Evolutionary conservation across 176 grass and related monocot genomes (phyloP).

Genomic region (Avena eriantha): DNA sequence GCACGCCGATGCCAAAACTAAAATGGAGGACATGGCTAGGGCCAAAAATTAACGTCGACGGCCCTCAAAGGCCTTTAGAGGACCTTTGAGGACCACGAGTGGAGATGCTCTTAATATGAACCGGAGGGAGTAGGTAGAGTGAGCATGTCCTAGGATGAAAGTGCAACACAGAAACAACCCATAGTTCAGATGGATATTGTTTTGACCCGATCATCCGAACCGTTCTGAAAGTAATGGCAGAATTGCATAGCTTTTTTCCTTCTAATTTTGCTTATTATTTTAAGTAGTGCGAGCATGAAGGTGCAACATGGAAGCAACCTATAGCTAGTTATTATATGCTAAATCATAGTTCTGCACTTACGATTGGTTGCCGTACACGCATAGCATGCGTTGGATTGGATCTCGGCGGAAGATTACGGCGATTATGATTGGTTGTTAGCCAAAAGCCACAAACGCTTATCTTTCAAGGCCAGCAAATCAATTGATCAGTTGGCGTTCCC

Average conservation of each 20-base stretch:
- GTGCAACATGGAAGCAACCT: neutral
- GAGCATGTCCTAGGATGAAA: neutral
- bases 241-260: neutral
- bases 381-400: conserved; percentile 27
- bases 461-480: conserved; percentile 58
- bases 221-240: neutral
- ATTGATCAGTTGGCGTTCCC: neutral
- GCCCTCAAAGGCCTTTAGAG: no score
- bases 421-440: conserved; percentile 54
- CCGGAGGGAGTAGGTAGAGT: neutral
- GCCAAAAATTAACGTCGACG: no score
- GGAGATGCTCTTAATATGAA: no score
- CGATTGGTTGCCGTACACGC: conserved; percentile 49
- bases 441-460: conserved; percentile 35
- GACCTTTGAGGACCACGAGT: no score
- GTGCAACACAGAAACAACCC: neutral
- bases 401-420: conserved; percentile 37
- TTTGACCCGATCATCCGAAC: neutral
- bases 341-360: conserved; percentile 10
- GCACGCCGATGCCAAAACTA: no score
- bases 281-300: conserved; percentile 1
- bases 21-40: no score
- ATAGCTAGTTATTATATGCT: conserved; percentile 18
- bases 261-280: neutral
- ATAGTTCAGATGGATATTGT: neutral